Percentiles rank a stretch among this genome's conserved stretches.
Conservation (phyloP, 2,329 filamentous ascomycete species). For the Fusarium beomiforme region DNA sequence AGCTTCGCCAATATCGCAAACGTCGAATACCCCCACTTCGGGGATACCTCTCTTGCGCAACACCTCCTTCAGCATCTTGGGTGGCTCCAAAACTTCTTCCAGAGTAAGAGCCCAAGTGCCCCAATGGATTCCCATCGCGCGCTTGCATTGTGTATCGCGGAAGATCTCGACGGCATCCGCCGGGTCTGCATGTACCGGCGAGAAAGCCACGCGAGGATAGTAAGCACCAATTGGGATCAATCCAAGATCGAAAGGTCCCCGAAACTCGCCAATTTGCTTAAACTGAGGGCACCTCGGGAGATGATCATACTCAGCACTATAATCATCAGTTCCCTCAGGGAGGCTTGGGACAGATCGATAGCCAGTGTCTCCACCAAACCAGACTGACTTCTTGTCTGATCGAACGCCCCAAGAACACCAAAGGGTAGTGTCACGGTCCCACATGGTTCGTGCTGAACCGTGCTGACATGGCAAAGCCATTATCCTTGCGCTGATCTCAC, state of each 20-base stretch:
- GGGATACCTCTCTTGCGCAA: constrained; percentile 72
- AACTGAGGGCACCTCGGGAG: constrained; percentile 85
- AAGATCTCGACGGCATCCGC: constrained; percentile 92
- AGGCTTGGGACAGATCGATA: constrained; percentile 81
- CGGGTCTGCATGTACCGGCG: constrained; percentile 85
- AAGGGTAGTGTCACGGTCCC: constrained; percentile 79
- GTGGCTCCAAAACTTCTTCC: constrained; percentile 88
- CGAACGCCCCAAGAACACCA: constrained; percentile 89
- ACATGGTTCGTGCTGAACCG: constrained; percentile 72
- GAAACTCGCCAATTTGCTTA: constrained; percentile 78
- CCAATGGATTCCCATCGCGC: constrained; percentile 91
- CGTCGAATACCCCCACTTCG: constrained; percentile 80
- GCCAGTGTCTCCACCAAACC: constrained; percentile 90
- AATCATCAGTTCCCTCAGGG: constrained; percentile 73
- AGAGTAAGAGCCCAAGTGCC: constrained; percentile 87
- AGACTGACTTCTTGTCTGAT: constrained; percentile 80
- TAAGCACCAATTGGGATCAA: constrained; percentile 96
- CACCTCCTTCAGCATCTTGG: constrained; percentile 75
- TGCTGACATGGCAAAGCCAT: constrained; percentile 86
- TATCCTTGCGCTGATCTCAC: constrained; percentile 74
- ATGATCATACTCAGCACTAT: constrained; percentile 71
- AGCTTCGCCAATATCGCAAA: constrained; percentile 86
- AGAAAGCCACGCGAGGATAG: constrained; percentile 76
- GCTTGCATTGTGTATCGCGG: constrained; percentile 79
- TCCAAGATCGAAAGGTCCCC: constrained; percentile 90